These are phyloP conservation scores for Aureobasidium sp. DNA, from an alignment of 2,329 filamentous ascomycete genomes.

Conservation along the genomic window DNA sequence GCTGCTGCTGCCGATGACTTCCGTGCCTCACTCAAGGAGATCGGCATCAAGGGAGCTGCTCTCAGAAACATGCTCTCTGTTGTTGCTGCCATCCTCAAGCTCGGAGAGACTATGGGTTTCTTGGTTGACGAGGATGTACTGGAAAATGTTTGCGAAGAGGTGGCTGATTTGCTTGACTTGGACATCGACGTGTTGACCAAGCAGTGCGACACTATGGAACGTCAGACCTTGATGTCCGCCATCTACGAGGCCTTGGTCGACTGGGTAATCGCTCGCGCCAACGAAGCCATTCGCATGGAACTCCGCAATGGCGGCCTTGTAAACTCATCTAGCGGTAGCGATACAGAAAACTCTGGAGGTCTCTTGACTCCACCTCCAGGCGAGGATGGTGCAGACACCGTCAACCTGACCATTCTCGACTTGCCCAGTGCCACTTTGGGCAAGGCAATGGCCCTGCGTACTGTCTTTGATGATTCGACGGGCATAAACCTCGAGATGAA, in stretches of 20 bases:
- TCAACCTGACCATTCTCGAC: slow-evolving; percentile 82
- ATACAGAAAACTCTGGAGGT: slow-evolving; percentile 36
- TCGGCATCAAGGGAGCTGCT: slow-evolving; percentile 83
- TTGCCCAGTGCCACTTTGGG: slow-evolving; percentile 71
- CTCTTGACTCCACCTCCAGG: slow-evolving; percentile 57
- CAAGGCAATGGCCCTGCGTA: slow-evolving; percentile 81
- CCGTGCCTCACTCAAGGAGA: slow-evolving; percentile 72
- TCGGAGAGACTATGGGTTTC: slow-evolving; percentile 85
- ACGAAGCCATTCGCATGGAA: slow-evolving; percentile 71
- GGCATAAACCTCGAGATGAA: slow-evolving; percentile 98
- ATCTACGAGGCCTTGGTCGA: slow-evolving; percentile 92
- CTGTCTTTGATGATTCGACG: slow-evolving; percentile 82
- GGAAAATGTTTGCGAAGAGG: slow-evolving; percentile 83
- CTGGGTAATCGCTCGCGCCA: slow-evolving; percentile 86
- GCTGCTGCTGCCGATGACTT: slow-evolving; percentile 90
- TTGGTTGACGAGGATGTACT: slow-evolving; percentile 74
- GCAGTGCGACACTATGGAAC: slow-evolving; percentile 76
- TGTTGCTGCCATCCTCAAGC: slow-evolving; percentile 77
- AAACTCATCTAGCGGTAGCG: slow-evolving; percentile 58
- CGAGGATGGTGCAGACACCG: slow-evolving; percentile 71
- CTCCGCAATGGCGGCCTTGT: slow-evolving; percentile 58
- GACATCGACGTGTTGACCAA: slow-evolving; percentile 73
- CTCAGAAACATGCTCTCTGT: slow-evolving; percentile 79
- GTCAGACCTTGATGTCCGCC: slow-evolving; percentile 71
- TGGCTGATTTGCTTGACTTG: slow-evolving; percentile 74